Conservation (phyloP, 768 basidiomycete species). For the Russula sp. region DNA sequence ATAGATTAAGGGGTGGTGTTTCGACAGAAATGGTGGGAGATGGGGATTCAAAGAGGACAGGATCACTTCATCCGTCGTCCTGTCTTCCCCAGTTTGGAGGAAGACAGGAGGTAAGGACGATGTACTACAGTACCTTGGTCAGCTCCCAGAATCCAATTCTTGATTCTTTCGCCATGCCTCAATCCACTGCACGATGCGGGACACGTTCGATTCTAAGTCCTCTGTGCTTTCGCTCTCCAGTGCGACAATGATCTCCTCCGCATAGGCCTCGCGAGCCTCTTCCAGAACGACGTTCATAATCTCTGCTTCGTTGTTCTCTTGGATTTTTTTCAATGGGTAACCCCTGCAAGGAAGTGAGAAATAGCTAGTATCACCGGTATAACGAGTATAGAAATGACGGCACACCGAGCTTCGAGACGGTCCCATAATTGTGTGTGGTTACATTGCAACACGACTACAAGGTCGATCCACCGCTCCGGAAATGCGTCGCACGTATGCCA, state of each 20-base stretch:
- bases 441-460: slow-evolving; percentile 89
- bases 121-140: neutral
- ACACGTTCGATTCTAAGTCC: slow-evolving; percentile 84
- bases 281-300: slow-evolving; percentile 92
- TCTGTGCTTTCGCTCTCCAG: slow-evolving; percentile 69
- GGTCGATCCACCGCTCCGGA: slow-evolving; percentile 94
- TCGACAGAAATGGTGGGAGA: neutral
- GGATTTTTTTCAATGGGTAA: slow-evolving; percentile 88
- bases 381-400: neutral
- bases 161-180: slow-evolving; percentile 52
- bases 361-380: neutral
- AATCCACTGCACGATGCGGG: slow-evolving; percentile 85
- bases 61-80: neutral
- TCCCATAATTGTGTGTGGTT: slow-evolving; percentile 86
- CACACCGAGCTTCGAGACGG: slow-evolving; percentile 82
- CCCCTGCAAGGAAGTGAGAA: slow-evolving; percentile 42
- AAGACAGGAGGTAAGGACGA: no score
- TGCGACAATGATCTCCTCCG: slow-evolving; percentile 80
- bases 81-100: neutral
- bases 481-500: slow-evolving; percentile 94
- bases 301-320: slow-evolving; percentile 98
- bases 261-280: slow-evolving; percentile 85
- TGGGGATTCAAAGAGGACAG: neutral
- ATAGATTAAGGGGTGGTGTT: neutral
- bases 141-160: slow-evolving; percentile 12